Base-by-base conservation (phyloP, 1,284 basidiomycete genomes). In the Schizophyllum amplum region DNA sequence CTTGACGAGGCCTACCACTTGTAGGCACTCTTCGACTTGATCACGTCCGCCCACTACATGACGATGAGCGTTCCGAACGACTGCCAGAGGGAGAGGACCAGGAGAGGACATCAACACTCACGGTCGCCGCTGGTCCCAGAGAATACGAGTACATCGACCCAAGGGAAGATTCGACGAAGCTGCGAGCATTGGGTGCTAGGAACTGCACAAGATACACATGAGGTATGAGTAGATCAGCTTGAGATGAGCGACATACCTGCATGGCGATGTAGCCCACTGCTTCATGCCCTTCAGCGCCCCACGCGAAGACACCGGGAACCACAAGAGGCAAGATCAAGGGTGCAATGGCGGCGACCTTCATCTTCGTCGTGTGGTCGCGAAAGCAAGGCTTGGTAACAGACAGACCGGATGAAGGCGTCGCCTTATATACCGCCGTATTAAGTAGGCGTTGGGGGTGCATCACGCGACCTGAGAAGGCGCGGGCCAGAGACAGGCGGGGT, bases 121-220 rank as follows among this genome's bases (percentile, higher is more conserved):
- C 77, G 21, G 75, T 70, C 5, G 77, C 74, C n/a, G 76, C 77
- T 55, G 72, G 70, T 2, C 78, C 77, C 15, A 80, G 71, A 5
- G 76, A 75, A 50, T 71, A 57, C 27, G 69, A 67, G 61, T 74
- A 78, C 1, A 66, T 71, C 0, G 73, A 65, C 1, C 73, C 73
- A n/a, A 80, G 67, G 4, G 74, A 74, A 1, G 69, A 67, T 53
- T 77, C 64, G 3, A 81, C 78, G 57, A 76, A 77, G 1, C 71
- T 66, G 4, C 77, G 67, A 1, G 78, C 71, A 17, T 75, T 75
- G 1, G 76, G 70, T 23, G 69, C 68, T 24, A 80, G 67, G 62
- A 80, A 80, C 76, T 79, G n/a, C n/a, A n/a, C n/a, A n/a, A n/a
- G n/a, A n/a, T n/a, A n/a, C n/a, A n/a, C n/a, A n/a, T n/a, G n/a